A percentile compares a stretch with the other conserved stretches of the same genome.
Conservation (phyloP, 257 asterid species). For the Cinchona pubescens region DNA sequence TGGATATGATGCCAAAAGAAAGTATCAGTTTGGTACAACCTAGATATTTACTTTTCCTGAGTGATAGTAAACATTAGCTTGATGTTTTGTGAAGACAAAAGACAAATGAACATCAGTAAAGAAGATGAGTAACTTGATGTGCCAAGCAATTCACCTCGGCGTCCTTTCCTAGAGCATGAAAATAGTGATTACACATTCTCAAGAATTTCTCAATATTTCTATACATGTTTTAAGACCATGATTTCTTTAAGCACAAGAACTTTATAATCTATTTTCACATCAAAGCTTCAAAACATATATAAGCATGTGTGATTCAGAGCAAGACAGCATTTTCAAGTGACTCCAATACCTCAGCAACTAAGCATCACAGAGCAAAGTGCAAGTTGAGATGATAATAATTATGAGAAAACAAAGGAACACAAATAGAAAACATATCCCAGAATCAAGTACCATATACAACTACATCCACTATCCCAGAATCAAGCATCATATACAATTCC, state of each 20-base stretch:
- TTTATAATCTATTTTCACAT: background rate
- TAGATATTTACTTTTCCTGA: background rate
- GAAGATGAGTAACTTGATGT: background rate
- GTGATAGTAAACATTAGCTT: no score
- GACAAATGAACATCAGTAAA: background rate
- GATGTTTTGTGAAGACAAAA: background rate
- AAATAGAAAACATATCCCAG: no score
- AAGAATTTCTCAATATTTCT: background rate
- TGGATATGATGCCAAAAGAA: background rate
- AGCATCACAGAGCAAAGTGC: background rate
- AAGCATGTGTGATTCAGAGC: background rate
- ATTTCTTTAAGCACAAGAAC: no score
- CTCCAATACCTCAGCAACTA: no score
- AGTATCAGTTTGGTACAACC: background rate
- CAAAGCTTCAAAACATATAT: background rate
- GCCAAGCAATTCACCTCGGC: background rate
- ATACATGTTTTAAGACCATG: background rate
- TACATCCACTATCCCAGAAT: no score
- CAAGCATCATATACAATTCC: background rate
- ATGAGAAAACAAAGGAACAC: background rate
- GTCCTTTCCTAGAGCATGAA: background rate
- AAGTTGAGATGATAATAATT: background rate
- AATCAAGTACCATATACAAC: no score
- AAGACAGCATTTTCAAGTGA: no score
- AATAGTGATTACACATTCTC: background rate